phyloP scores from a whole-genome alignment of 495 filamentous ascomycete species.

The Lepraria neglecta region DNA sequence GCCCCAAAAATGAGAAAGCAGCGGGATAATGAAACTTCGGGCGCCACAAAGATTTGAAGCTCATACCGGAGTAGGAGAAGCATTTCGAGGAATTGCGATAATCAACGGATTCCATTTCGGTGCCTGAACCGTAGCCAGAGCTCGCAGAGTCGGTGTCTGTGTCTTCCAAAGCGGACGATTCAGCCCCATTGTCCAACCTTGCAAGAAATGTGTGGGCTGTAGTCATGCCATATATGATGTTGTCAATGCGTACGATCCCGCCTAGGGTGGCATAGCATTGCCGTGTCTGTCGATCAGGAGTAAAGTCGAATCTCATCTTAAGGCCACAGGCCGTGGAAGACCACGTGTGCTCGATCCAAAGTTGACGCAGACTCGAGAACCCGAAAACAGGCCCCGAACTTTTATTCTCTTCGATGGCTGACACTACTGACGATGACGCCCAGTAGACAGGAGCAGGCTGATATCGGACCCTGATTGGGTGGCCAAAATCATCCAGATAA shows the following conservation, averaged over 20 bases:
- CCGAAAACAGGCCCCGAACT: neutral
- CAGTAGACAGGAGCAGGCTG: neutral
- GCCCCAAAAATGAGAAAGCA: conserved; percentile 7
- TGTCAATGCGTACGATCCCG: neutral
- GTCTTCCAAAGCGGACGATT: neutral
- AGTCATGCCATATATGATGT: neutral
- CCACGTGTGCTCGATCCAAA: conserved; percentile 6
- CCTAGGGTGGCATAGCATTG: neutral
- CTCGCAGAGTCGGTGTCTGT: neutral
- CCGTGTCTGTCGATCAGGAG: neutral
- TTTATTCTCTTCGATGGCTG: neutral
- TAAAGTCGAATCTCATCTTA: conserved; percentile 1
- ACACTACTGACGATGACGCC: conserved; percentile 1
- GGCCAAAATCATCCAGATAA: conserved; percentile 10
- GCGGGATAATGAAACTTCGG: neutral
- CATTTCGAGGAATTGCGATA: neutral
- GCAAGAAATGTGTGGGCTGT: conserved; percentile 10
- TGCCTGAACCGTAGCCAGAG: neutral
- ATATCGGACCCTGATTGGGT: conserved; percentile 9
- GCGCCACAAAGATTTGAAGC: too few relatives aligned
- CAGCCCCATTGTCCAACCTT: neutral
- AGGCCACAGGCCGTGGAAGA: conserved; percentile 5
- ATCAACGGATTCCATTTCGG: neutral
- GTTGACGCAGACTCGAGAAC: neutral
- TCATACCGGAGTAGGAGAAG: too few relatives aligned